Conservation (phyloP, 176 grass and related monocot genomes). For the Hyparrhenia diplandra region DNA sequence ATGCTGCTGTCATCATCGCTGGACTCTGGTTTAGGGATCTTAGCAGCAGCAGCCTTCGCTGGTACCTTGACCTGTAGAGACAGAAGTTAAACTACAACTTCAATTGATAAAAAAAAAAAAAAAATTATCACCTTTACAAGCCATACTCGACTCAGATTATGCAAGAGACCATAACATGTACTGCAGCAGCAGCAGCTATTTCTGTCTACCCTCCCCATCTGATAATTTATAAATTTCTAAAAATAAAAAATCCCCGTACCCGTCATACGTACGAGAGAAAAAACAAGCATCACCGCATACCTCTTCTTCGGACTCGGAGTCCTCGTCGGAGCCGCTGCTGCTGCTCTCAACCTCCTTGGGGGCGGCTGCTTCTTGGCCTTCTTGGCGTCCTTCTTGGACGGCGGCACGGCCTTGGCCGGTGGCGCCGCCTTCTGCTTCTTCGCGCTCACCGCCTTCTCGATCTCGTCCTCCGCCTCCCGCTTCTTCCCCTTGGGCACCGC, state of each 20-base stretch:
- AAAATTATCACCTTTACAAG: neutral
- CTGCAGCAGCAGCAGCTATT: neutral
- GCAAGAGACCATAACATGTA: neutral
- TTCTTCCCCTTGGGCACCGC: slow-evolving; percentile 42
- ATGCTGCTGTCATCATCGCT: slow-evolving; percentile 54
- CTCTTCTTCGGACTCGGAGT: slow-evolving; percentile 61
- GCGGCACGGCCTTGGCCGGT: slow-evolving; percentile 19
- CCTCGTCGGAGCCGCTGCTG: slow-evolving; percentile 59
- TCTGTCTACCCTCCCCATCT: neutral
- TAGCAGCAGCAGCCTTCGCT: slow-evolving; percentile 35
- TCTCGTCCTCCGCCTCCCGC: slow-evolving; percentile 52
- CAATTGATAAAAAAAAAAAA: neutral
- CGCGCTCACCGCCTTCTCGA: slow-evolving; percentile 50
- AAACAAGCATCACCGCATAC: slow-evolving; percentile 2
- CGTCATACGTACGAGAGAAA: neutral
- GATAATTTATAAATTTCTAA: neutral
- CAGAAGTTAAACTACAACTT: neutral
- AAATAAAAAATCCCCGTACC: neutral
- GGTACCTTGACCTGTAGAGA: slow-evolving; percentile 46
- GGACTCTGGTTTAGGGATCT: slow-evolving; percentile 45
- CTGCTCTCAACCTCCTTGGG: slow-evolving; percentile 42
- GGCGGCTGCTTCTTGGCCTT: slow-evolving; percentile 50
- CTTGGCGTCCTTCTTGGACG: neutral
- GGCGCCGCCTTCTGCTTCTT: slow-evolving; percentile 66
- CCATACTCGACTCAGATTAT: neutral